Base-by-base conservation (phyloP, 495 filamentous ascomycete genomes). In the Parmelia sp. region DNA sequence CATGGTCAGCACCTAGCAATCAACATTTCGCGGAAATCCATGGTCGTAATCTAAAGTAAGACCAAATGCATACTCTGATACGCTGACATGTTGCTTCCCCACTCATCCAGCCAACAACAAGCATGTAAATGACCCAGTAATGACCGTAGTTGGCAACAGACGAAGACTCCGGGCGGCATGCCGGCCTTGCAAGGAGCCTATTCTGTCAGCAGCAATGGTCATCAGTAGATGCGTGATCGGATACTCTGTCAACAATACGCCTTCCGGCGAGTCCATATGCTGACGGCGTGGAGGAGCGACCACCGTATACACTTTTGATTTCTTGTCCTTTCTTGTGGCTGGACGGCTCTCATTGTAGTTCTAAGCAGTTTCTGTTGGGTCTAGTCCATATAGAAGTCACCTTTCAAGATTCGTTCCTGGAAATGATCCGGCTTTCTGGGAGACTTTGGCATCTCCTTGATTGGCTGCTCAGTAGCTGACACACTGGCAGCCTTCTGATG, bases 301-400 rank as follows among this genome's bases (percentile, higher is more conserved):
- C 37, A 35, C 37, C 27, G 37, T 44, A n/a, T 57, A 14, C 29
- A n/a, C 39, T 23, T 19, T 45, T 25, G 29, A 29, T 36, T 10
- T 53, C 33, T 64, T 40, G 39, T 36, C 37, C 35, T 3, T 33
- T 31, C 23, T 51, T 23, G 56, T 11, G 47, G 42, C 33, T 36
- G 27, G 57, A 49, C 51, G 23, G 37, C 25, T 44, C n/a, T 44
- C 29, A 47, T 1, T 29, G 31, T 21, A 19, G 29, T 19, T 49
- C 11, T 31, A 35, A 35, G 23, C 19, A 19, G 4, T 59, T 33
- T n/a, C 17, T 4, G 14, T 29, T 29, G 55, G 10, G 0, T 40
- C 55, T 80, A 98, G 71, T 98, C 94, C 91, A 97, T 96, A 76
- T 91, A 92, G 71, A 98, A 96, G 69, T 98, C 94, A 39, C 94